Evolutionary conservation across 2,329 filamentous ascomycete species (phyloP).

Genomic region (Pyrenophora teres): DNA sequence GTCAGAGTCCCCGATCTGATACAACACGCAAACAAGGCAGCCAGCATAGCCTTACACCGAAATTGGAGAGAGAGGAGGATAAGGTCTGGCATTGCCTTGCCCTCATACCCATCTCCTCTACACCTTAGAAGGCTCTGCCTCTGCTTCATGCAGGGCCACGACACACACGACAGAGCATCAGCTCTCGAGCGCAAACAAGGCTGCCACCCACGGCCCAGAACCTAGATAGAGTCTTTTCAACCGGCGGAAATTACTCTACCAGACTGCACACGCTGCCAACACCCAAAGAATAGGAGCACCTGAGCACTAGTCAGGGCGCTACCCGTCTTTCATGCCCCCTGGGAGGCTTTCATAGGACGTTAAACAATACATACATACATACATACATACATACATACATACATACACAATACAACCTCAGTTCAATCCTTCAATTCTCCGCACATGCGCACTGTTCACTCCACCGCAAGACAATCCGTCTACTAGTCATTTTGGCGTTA

Average conservation of each 20-base stretch:
- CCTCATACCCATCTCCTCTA: too few relatives aligned
- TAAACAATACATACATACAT: constrained; percentile 3
- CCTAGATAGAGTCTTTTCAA: constrained; percentile 5
- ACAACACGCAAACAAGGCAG: too few relatives aligned
- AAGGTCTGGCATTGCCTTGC: too few relatives aligned
- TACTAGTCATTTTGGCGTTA: too few relatives aligned
- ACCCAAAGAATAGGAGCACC: background rate
- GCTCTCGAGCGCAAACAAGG: too few relatives aligned
- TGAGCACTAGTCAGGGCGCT: background rate
- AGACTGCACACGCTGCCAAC: background rate
- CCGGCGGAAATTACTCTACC: background rate
- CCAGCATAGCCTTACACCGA: too few relatives aligned
- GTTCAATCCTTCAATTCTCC: background rate
- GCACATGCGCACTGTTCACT: background rate
- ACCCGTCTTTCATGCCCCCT: background rate
- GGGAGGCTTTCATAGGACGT: background rate
- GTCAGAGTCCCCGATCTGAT: too few relatives aligned
- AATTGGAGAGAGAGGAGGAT: too few relatives aligned
- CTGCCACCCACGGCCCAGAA: background rate
- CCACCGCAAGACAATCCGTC: too few relatives aligned
- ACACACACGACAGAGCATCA: too few relatives aligned
- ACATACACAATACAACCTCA: background rate
- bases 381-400: constrained; percentile 3
- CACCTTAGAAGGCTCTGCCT: too few relatives aligned
- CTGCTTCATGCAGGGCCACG: too few relatives aligned